A percentile compares a stretch with the other conserved stretches of the same genome.
Evolutionary conservation across 768 basidiomycete genomes (phyloP).

Genomic region (Podaxis sp.): DNA sequence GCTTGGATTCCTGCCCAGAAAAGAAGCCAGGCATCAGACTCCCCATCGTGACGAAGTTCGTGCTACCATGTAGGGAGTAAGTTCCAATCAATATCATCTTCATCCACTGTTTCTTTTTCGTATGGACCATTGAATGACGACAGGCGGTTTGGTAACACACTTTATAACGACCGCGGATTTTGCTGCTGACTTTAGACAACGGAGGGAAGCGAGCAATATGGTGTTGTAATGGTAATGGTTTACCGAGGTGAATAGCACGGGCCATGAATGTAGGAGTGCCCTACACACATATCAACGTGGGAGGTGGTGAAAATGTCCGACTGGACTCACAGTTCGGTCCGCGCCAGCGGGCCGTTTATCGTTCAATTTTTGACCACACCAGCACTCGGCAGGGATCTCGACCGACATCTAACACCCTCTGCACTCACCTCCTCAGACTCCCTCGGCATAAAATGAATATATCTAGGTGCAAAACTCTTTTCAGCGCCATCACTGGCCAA

Average conservation of each 20-base stretch:
- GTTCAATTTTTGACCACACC: not conserved
- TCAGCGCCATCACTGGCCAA: not conserved
- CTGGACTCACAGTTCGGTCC: slow-evolving; percentile 4
- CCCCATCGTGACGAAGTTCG: slow-evolving; percentile 10
- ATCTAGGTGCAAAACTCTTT: not conserved
- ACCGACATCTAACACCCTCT: no score
- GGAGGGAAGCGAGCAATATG: no score
- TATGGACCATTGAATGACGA: not conserved
- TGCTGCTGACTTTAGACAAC: no score
- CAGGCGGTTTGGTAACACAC: not conserved
- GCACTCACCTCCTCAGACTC: no score
- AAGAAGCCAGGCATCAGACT: slow-evolving; percentile 13
- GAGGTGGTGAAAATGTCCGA: not conserved
- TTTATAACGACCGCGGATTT: not conserved
- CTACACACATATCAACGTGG: not conserved
- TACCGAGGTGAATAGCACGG: slow-evolving; percentile 4
- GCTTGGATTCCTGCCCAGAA: slow-evolving; percentile 10
- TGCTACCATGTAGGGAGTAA: not conserved
- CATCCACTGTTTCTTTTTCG: not conserved
- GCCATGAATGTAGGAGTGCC: slow-evolving; percentile 14
- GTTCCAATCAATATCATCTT: not conserved
- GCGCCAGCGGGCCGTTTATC: not conserved
- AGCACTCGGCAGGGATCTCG: no score
- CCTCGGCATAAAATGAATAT: not conserved
- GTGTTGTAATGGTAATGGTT: not conserved